These are phyloP conservation scores for Kodamaea kaohsiungensis DNA, from an alignment of 805 yeast species.

Conservation along the genomic window DNA sequence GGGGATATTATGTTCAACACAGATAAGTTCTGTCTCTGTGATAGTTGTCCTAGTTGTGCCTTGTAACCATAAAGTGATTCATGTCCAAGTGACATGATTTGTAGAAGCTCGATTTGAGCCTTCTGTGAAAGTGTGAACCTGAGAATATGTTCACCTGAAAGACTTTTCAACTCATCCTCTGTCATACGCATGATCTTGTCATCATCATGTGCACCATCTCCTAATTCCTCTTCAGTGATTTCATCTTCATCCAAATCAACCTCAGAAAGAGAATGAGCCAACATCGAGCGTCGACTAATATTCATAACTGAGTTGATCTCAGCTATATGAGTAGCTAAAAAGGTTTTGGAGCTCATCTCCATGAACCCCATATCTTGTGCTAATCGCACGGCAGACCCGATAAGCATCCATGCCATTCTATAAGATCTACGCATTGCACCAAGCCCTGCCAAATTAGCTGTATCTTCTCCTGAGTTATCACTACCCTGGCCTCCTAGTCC, in stretches of 20 bases:
- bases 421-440: conserved; percentile 86
- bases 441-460: conserved; percentile 62
- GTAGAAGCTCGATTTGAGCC: conserved; percentile 78
- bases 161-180: conserved; percentile 32
- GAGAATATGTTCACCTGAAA: conserved; percentile 33
- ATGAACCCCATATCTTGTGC: conserved; percentile 86
- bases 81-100: conserved; percentile 78
- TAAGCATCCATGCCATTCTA: conserved; percentile 91
- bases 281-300: conserved; percentile 74
- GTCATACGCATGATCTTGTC: conserved; percentile 29
- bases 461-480: conserved; percentile 24
- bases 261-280: conserved; percentile 70
- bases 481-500: conserved; percentile 6
- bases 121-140: conserved; percentile 62
- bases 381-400: conserved; percentile 81
- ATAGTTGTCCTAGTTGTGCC: conserved; percentile 50
- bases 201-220: conserved; percentile 26
- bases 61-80: conserved; percentile 76
- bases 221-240: conserved; percentile 35
- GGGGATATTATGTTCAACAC: conserved; percentile 75
- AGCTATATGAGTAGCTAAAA: conserved; percentile 80
- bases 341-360: conserved; percentile 70
- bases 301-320: conserved; percentile 84
- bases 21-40: conserved; percentile 67
- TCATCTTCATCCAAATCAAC: conserved; percentile 54